Percentiles rank a stretch among this genome's conserved stretches.
These are phyloP conservation scores for Phytophthora podocarpi DNA, from an alignment of 352 stramenopile species.

Conservation along the genomic window DNA sequence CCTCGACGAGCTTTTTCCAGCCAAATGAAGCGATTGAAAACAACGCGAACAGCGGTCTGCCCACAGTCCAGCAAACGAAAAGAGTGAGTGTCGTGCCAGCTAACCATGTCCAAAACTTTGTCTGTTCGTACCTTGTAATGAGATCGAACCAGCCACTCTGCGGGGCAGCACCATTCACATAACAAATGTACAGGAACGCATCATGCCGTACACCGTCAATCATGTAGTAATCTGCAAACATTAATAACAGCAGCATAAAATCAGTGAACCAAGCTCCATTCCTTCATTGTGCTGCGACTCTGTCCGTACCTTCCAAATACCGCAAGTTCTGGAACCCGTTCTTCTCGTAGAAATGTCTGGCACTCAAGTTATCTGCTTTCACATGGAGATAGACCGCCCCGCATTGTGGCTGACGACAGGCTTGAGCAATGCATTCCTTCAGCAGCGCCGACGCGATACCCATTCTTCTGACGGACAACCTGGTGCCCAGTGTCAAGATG, in stretches of 20 bases:
- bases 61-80: constrained; percentile 19
- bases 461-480: constrained; percentile 78
- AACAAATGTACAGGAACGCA: constrained; percentile 86
- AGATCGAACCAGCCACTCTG: constrained; percentile 73
- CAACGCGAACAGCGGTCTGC: constrained; percentile 56
- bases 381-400: constrained; percentile 97
- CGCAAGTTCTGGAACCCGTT: constrained; percentile 94
- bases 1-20: constrained; percentile 66
- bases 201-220: constrained; percentile 84
- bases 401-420: constrained; percentile 75
- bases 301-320: constrained; percentile 84
- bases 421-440: constrained; percentile 87
- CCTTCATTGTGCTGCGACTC: not conserved
- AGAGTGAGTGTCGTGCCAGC: not conserved
- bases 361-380: constrained; percentile 94
- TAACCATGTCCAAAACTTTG: not conserved
- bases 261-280: constrained; percentile 2
- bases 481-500: constrained; percentile 95
- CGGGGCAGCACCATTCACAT: constrained; percentile 76
- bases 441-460: constrained; percentile 93
- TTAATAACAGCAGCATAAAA: not conserved
- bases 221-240: constrained; percentile 82
- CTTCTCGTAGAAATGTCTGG: constrained; percentile 96
- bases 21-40: constrained; percentile 72
- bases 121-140: constrained; percentile 48